Conservation (phyloP, 148 eudicot genomes). For the Diospyros lotus region DNA sequence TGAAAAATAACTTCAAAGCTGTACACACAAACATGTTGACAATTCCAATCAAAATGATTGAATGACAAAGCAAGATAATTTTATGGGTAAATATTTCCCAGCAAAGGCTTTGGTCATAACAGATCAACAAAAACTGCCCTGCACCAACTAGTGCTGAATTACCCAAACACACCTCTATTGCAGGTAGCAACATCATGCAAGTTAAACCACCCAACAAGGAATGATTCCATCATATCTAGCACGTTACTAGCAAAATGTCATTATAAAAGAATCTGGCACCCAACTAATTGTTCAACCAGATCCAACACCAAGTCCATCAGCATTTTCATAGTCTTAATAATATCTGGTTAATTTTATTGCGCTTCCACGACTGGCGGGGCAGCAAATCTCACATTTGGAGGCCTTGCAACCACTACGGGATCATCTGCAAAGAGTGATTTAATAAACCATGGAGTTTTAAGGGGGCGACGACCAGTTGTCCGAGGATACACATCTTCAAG, state of each 20-base stretch:
- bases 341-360: constrained; percentile 16
- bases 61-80: neutral
- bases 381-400: constrained; percentile 67
- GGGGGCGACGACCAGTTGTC: constrained; percentile 84
- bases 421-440: constrained; percentile 76
- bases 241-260: neutral
- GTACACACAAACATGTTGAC: neutral
- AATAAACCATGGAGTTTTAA: constrained; percentile 74
- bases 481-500: constrained; percentile 88
- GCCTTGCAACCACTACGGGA: constrained; percentile 71
- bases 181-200: neutral
- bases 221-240: neutral
- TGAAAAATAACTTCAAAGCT: neutral
- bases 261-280: neutral
- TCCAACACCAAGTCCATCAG: neutral
- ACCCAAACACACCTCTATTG: neutral
- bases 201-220: neutral
- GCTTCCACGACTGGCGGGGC: constrained; percentile 49
- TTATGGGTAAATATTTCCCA: neutral
- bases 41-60: neutral
- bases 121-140: neutral
- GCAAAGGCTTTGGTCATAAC: neutral
- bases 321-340: neutral
- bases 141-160: neutral
- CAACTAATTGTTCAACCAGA: neutral